Percentiles rank a stretch among this genome's conserved stretches.
Evolutionary conservation across 768 basidiomycete species (phyloP).

Genomic region (Gloeostereum incarnatum): DNA sequence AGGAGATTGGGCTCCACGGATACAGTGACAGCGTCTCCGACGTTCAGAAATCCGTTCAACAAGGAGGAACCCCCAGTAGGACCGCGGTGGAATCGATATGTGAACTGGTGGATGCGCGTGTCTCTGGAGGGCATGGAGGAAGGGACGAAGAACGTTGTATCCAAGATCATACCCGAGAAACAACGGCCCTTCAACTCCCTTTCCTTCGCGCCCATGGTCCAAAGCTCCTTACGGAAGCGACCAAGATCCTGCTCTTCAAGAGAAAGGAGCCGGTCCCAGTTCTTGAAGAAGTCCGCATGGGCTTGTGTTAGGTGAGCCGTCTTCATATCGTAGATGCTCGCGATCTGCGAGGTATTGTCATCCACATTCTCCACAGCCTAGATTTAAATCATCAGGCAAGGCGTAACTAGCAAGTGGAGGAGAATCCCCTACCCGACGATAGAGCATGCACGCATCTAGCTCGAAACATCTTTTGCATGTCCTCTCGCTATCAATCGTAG

Average conservation of each 20-base stretch:
- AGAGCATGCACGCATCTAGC: conserved; percentile 87
- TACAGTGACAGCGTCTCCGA: conserved; percentile 78
- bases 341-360: conserved; percentile 43
- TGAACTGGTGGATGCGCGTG: conserved; percentile 64
- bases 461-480: conserved; percentile 77
- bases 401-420: not conserved
- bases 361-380: conserved; percentile 64
- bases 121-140: not conserved
- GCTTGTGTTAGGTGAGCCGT: conserved; percentile 66
- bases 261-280: conserved; percentile 83
- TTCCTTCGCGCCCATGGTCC: conserved; percentile 80
- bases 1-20: conserved; percentile 85
- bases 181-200: conserved; percentile 80
- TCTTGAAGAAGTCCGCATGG: conserved; percentile 75
- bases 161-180: conserved; percentile 72
- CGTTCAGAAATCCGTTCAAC: conserved; percentile 69
- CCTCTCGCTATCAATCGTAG: conserved; percentile 76
- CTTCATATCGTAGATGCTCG: conserved; percentile 65
- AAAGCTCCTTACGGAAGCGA: conserved; percentile 83
- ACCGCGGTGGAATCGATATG: conserved; percentile 58
- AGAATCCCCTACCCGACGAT: conserved; percentile 56
- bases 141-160: conserved; percentile 15
- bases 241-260: conserved; percentile 81
- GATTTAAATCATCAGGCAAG: conserved; percentile 6
- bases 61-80: conserved; percentile 24